phyloP scores from a whole-genome alignment of 2,329 filamentous ascomycete species.

The Fusarium protoensiforme region DNA sequence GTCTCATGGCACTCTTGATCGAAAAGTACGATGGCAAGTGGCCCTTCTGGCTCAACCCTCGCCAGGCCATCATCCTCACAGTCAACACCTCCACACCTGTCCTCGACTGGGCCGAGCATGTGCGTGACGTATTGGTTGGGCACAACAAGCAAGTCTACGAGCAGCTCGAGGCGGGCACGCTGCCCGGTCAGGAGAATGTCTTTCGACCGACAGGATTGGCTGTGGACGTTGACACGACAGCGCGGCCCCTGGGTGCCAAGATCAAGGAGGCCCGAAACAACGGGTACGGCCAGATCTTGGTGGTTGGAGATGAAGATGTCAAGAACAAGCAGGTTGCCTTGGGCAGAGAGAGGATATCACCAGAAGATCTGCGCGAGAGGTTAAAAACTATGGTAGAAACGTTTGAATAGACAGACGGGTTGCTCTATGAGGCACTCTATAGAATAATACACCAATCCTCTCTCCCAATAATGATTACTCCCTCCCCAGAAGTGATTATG shows the following conservation, averaged over 20 bases:
- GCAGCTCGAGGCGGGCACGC: constrained; percentile 46
- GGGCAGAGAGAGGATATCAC: constrained; percentile 55
- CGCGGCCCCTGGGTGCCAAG: constrained; percentile 74
- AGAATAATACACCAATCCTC: constrained; percentile 18
- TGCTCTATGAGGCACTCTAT: constrained; percentile 4
- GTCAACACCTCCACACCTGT: constrained; percentile 71
- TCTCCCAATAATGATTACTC: constrained; percentile 1
- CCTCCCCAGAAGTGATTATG: constrained; percentile 9
- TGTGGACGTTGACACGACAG: constrained; percentile 76
- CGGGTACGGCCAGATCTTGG: constrained; percentile 79
- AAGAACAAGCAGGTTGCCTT: constrained; percentile 64
- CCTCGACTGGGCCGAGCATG: constrained; percentile 59
- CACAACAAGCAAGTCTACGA: constrained; percentile 47
- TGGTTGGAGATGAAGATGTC: constrained; percentile 76
- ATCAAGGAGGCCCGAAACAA: constrained; percentile 76
- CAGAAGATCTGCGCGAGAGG: constrained; percentile 56
- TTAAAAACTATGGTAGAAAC: constrained; percentile 59
- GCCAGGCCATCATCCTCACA: constrained; percentile 79
- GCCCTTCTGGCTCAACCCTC: constrained; percentile 90
- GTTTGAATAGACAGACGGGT: constrained; percentile 54
- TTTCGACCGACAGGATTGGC: constrained; percentile 69
- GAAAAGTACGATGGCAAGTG: constrained; percentile 84
- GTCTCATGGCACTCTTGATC: constrained; percentile 85
- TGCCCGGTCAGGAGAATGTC: constrained; percentile 54
- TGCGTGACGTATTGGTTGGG: constrained; percentile 64